Evolutionary conservation across 176 grass and related monocot genomes (phyloP).

Genomic region (Lolium rigidum): DNA sequence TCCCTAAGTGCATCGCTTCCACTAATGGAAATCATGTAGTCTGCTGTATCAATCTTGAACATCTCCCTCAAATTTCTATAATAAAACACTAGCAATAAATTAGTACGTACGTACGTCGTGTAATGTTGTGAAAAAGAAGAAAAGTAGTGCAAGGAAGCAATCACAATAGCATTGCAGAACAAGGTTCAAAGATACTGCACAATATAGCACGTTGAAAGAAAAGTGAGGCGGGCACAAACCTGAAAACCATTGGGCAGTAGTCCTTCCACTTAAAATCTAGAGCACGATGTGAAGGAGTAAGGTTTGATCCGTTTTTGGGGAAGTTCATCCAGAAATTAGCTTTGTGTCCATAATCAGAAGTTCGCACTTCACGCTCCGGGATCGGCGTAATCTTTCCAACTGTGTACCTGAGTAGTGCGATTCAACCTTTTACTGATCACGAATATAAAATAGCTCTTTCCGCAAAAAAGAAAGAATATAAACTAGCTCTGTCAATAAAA

Average conservation of each 20-base stretch:
- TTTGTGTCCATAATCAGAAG: slow-evolving; percentile 87
- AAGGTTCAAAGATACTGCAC: not conserved
- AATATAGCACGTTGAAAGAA: not conserved
- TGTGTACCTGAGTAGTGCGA: slow-evolving; percentile 68
- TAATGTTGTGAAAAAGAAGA: slow-evolving; percentile 8
- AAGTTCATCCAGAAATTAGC: slow-evolving; percentile 99
- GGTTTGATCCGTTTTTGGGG: slow-evolving; percentile 82
- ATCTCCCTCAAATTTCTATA: slow-evolving; percentile 96
- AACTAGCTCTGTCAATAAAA: too few relatives aligned
- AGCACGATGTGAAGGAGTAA: slow-evolving; percentile 85
- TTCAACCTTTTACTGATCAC: not conserved
- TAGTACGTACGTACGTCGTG: not conserved
- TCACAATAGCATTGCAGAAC: not conserved
- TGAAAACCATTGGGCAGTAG: slow-evolving; percentile 99
- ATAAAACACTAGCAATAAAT: slow-evolving; percentile 40
- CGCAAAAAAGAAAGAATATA: too few relatives aligned
- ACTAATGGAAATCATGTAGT: slow-evolving; percentile 99
- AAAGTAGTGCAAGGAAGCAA: not conserved
- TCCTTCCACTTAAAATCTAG: slow-evolving; percentile 99
- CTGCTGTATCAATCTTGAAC: slow-evolving; percentile 99
- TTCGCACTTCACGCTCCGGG: slow-evolving; percentile 80
- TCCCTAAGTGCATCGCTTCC: slow-evolving; percentile 87
- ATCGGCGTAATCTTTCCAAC: slow-evolving; percentile 98
- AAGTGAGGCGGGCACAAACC: slow-evolving; percentile 44
- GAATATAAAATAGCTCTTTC: too few relatives aligned